A percentile compares a stretch with the other conserved stretches of the same genome.
These are phyloP conservation scores for Pisolithus sp. DNA, from an alignment of 768 basidiomycete genomes.

Conservation along the genomic window DNA sequence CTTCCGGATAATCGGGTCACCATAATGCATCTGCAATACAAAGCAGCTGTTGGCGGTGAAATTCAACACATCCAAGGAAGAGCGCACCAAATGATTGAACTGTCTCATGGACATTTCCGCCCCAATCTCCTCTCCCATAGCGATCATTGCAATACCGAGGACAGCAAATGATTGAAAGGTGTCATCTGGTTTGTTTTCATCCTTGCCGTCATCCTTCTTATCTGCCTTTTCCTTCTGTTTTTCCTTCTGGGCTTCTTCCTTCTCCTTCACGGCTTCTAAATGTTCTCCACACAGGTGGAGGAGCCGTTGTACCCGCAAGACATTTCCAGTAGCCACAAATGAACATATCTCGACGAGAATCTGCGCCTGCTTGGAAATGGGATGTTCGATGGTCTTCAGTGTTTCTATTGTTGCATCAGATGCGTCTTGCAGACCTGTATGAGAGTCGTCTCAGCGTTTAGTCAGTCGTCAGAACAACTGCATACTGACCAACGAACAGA, in stretches of 20 bases:
- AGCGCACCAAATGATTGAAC: constrained; percentile 89
- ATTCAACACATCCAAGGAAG: background rate
- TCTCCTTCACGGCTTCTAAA: constrained; percentile 44
- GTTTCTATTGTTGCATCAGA: constrained; percentile 93
- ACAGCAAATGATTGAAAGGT: constrained; percentile 91
- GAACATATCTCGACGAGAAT: constrained; percentile 92
- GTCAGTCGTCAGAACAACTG: background rate
- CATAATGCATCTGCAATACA: constrained; percentile 88
- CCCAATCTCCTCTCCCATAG: constrained; percentile 98
- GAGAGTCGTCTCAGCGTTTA: constrained; percentile 4
- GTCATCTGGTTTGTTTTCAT: constrained; percentile 52
- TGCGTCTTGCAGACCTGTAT: constrained; percentile 78
- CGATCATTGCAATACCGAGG: constrained; percentile 86
- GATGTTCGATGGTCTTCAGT: constrained; percentile 88
- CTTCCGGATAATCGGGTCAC: constrained; percentile 88
- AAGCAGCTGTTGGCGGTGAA: background rate
- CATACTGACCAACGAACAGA: constrained; percentile 73
- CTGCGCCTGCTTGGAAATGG: constrained; percentile 83
- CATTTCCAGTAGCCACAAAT: constrained; percentile 93
- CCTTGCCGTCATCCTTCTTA: constrained; percentile 51
- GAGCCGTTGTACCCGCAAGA: constrained; percentile 87
- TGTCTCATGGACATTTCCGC: constrained; percentile 96
- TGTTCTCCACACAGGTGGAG: constrained; percentile 94
- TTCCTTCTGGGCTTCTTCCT: constrained; percentile 29
- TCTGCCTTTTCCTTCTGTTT: constrained; percentile 29